Evolutionary conservation across 2,329 filamentous ascomycete genomes (phyloP), one percentile per base, ranked within the genome.

Genomic region (Xylariaceae sp.): DNA sequence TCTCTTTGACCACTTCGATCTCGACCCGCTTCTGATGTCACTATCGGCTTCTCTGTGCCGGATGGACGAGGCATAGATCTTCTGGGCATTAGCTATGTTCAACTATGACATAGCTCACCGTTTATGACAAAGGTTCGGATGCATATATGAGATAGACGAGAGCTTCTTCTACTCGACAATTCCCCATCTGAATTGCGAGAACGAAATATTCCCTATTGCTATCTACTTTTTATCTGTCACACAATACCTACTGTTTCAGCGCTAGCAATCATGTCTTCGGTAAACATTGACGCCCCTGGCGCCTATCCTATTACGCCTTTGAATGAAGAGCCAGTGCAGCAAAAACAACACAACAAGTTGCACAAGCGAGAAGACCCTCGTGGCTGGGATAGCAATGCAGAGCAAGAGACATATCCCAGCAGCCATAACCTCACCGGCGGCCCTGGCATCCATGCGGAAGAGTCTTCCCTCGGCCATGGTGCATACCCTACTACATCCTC

Each of bases 11-110:
- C 26, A 37, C 49, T 59, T 62, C 47, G 61, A 61, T 64, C 34
- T 29, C 45, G 41, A 11, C 43, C n/a, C 36, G 44, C 5, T 33
- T 53, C 58, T 67, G 66, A 67, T 68, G 65, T 68, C 65, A 68
- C 62, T 34, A 60, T 23, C 37, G 50, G n/a, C 52, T 14, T 34
- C 46, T 45, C 48, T 51, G 33, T 45, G 28, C 39, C 21, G 39
- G 31, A 14, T 44, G n/a, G 24, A 16, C 23, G 29, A 28, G 24
- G 21, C 26, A 33, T 29, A 23, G n/a, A n/a, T n/a, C n/a, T 31
- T 31, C 28, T 31, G 12, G 28, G 28, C 28, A 31, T 12, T 31
- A 31, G 28, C 6, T 31, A 21, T 45, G 24, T 26, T 45, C 31
- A 43, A 28, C 47, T 49, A 56, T 55, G 57, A 59, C 51, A 54